Evolutionary conservation across 805 yeast genomes (phyloP).

Genomic region (Myxozyma mucilagina): DNA sequence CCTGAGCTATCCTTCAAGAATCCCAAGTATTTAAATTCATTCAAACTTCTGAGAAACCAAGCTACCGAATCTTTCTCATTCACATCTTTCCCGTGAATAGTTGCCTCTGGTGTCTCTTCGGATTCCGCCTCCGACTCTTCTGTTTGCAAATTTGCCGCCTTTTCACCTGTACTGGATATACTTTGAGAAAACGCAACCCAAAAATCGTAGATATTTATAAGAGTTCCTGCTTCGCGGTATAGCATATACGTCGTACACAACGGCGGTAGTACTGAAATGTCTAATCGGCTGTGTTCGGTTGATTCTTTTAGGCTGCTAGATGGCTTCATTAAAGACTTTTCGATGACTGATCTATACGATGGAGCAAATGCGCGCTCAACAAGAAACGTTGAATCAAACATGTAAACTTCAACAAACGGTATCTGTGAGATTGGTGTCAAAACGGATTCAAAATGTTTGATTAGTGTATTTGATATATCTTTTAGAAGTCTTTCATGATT

Average conservation of each 20-base stretch:
- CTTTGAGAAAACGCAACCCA: conserved; percentile 28
- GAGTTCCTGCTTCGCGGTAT: conserved; percentile 27
- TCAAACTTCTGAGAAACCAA: conserved; percentile 23
- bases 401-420: conserved; percentile 21
- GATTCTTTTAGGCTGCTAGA: conserved; percentile 2
- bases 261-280: background rate
- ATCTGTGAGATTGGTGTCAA: conserved; percentile 12
- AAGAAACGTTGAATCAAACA: conserved; percentile 13
- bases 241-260: conserved; percentile 21
- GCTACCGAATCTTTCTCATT: conserved; percentile 13
- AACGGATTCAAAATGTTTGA: background rate
- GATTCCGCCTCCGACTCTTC: background rate
- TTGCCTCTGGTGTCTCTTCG: background rate
- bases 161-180: background rate
- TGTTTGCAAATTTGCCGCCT: background rate
- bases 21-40: conserved; percentile 27
- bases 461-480: conserved; percentile 2
- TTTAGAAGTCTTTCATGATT: conserved; percentile 9
- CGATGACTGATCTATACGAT: conserved; percentile 13
- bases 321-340: conserved; percentile 16
- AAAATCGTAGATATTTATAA: conserved; percentile 27
- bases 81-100: background rate
- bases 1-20: conserved; percentile 16
- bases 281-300: background rate
- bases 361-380: conserved; percentile 15